These are phyloP conservation scores for Asclepias syriaca DNA, from an alignment of 257 asterid species.

Conservation along the genomic window DNA sequence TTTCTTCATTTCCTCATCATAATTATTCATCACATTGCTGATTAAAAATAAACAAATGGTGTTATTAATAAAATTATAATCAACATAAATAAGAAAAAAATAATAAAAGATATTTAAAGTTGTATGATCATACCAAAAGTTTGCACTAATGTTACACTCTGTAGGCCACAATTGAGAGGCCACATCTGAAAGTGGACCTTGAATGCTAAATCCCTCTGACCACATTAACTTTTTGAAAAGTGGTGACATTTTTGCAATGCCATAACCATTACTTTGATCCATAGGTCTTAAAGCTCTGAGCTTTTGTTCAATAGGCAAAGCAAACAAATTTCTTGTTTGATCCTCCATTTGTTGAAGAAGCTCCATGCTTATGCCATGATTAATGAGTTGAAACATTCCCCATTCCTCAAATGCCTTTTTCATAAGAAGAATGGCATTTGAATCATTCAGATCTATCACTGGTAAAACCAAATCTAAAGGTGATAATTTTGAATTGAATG, in stretches of 20 bases:
- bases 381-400: slow-evolving; percentile 16
- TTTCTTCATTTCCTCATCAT: no score
- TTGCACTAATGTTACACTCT: background rate
- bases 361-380: slow-evolving; percentile 4
- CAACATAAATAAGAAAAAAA: background rate
- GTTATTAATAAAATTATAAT: no score
- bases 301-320: slow-evolving; percentile 6
- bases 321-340: background rate
- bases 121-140: slow-evolving; percentile 3
- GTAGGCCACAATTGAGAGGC: slow-evolving; percentile 11
- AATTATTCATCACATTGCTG: no score
- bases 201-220: slow-evolving; percentile 15
- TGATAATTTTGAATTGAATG: no score
- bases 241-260: slow-evolving; percentile 1
- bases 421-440: background rate
- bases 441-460: slow-evolving; percentile 7
- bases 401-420: slow-evolving; percentile 6
- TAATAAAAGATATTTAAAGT: background rate
- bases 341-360: slow-evolving; percentile 6
- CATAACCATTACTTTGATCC: slow-evolving; percentile 7
- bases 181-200: slow-evolving; percentile 7
- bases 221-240: slow-evolving; percentile 9
- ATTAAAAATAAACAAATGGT: no score
- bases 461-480: background rate
- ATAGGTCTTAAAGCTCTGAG: background rate